A percentile compares a stretch with the other conserved stretches of the same genome.
These are phyloP conservation scores for Boletus vinaceobasis DNA, from an alignment of 768 basidiomycete genomes.

Conservation along the genomic window DNA sequence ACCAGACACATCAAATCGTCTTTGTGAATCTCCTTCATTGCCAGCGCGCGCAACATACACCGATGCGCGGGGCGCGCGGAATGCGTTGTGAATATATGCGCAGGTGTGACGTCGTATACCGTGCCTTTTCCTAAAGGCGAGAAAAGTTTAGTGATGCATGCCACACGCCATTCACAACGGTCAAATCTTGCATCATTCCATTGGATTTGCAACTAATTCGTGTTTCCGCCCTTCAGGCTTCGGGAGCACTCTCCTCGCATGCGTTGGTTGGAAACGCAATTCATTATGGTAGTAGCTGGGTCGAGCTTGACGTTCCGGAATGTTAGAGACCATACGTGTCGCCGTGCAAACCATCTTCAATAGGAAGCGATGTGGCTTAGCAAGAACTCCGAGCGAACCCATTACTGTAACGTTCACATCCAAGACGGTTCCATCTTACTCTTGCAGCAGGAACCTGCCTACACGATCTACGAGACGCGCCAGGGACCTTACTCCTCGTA, in stretches of 20 bases:
- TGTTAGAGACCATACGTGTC: slow-evolving; percentile 66
- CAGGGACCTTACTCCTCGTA: slow-evolving; percentile 60
- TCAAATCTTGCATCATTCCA: no score
- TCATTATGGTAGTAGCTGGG: slow-evolving; percentile 56
- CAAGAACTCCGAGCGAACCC: no score
- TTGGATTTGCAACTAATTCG: background rate
- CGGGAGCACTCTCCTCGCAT: slow-evolving; percentile 48
- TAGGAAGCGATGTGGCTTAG: slow-evolving; percentile 55
- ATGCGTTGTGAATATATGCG: no score
- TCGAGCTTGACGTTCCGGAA: slow-evolving; percentile 67
- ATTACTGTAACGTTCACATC: slow-evolving; percentile 68
- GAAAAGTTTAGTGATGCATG: no score
- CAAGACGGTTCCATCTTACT: slow-evolving; percentile 67
- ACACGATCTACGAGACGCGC: slow-evolving; percentile 66
- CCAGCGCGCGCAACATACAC: no score
- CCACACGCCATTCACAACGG: slow-evolving; percentile 73
- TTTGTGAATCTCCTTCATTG: no score
- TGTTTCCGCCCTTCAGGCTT: slow-evolving; percentile 33
- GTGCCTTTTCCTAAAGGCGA: no score
- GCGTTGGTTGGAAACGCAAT: slow-evolving; percentile 71
- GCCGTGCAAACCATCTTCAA: slow-evolving; percentile 53
- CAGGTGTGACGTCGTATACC: no score
- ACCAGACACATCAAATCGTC: no score
- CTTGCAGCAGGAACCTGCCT: no score
- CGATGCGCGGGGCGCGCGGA: no score